These are phyloP conservation scores for Oryza nivara DNA, from an alignment of 176 grass and related monocot genomes.

Conservation along the genomic window DNA sequence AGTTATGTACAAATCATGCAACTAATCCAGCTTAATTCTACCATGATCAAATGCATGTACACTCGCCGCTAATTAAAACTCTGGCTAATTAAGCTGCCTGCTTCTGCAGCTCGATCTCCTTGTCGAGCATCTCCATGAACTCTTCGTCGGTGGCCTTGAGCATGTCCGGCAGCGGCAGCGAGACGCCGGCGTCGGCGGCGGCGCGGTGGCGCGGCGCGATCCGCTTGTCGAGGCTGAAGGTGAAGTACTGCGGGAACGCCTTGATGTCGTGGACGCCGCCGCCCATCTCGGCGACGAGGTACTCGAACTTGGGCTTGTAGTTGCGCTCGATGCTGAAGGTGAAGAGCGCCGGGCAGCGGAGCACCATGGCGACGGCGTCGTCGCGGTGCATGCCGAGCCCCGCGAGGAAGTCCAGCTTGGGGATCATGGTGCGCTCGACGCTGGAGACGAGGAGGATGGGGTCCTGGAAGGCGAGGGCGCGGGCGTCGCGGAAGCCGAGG, in stretches of 20 bases:
- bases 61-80: not conserved
- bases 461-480: conserved; percentile 53
- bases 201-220: conserved; percentile 67
- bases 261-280: conserved; percentile 72
- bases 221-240: conserved; percentile 72
- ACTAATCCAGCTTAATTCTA: not conserved
- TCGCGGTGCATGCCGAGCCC: conserved; percentile 48
- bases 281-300: conserved; percentile 53
- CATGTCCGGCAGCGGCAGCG: conserved; percentile 56
- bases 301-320: conserved; percentile 73
- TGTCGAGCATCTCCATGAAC: conserved; percentile 61
- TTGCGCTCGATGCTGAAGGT: conserved; percentile 74
- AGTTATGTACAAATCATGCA: not conserved
- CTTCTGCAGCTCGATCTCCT: conserved; percentile 1
- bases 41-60: not conserved
- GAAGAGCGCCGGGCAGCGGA: conserved; percentile 60
- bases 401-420: conserved; percentile 58
- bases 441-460: conserved; percentile 73
- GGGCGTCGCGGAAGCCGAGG: conserved; percentile 57
- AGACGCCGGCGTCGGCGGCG: conserved; percentile 47
- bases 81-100: not conserved
- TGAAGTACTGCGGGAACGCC: conserved; percentile 83
- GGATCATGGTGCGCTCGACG: conserved; percentile 67
- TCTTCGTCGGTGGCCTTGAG: conserved; percentile 73
- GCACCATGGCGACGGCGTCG: conserved; percentile 57